Evolutionary conservation across 2,329 filamentous ascomycete genomes (phyloP), one percentile per base, ranked within the genome.

Genomic region (Emmonsiellopsis sp.): DNA sequence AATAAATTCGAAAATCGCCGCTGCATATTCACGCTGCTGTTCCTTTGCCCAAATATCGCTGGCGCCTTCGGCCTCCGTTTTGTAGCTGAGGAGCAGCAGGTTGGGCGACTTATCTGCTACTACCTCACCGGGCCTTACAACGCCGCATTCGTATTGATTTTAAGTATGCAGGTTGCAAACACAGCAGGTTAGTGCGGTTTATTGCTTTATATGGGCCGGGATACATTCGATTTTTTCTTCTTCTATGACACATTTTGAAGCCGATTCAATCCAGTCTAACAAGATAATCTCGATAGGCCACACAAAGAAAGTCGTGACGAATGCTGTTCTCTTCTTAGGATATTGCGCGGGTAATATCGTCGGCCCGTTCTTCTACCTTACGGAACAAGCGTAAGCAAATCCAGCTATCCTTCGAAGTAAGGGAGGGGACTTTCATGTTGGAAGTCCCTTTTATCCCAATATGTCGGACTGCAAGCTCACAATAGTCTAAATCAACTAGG

Each of bases 281-380:
- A 3, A 39, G 9, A n/a, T n/a, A 39, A 39, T 5, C 13, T 39
- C 21, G 21, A 21, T 61, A 55, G 80, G 80, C 0, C 79, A 82
- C 56, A 82, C 80, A 1, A 84, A 84, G 62, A 83, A 85, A 62
- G 80, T 84, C 45, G 77, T 83, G 31, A 81, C 80, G n/a, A 82
- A 81, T 21, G 80, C 78, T 1, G 75, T 81, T 53, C 71, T 83
- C 2, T 83, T 81, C 67, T 70, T 84, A 8, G 80, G 79, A 0
- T 79, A 79, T 53, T 83, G 80, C 59, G 73, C 77, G 1, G 81
- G 81, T 5, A 84, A 84, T 60, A 81, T 84, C 42, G 76, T 74
- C 3, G 78, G 81, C 0, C 82, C 82, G 0, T 83, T 84, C 65
- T 84, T 84, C 67, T 85, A 83, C 65, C 76, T 77, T 49, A 66